Conservation (phyloP, 2,329 filamentous ascomycete species). For the Pseudogymnoascus sp. region DNA sequence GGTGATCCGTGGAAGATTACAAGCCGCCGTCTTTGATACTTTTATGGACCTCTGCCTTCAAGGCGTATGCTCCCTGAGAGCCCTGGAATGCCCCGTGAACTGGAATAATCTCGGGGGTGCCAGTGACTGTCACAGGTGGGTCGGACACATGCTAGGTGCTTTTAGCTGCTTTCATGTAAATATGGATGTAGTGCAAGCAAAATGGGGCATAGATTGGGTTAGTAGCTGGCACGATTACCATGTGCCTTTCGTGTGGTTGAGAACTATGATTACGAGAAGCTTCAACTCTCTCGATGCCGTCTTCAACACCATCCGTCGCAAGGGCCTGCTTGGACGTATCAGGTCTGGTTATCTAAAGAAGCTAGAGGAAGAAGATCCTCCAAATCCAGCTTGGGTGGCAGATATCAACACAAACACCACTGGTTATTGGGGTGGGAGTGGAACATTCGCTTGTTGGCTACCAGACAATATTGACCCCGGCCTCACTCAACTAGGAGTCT, state of each 20-base stretch:
- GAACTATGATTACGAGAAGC: too few species aligned
- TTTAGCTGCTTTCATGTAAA: neutral
- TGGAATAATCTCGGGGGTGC: neutral
- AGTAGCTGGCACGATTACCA: too few species aligned
- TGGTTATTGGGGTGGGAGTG: neutral
- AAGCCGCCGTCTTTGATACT: neutral
- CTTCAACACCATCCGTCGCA: neutral
- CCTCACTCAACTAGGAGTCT: neutral
- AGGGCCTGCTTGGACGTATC: neutral
- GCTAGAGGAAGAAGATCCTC: neutral
- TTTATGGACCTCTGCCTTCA: neutral
- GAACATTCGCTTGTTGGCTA: neutral
- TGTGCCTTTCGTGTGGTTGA: too few species aligned
- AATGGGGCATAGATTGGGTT: neutral
- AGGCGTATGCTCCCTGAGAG: neutral
- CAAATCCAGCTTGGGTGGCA: neutral
- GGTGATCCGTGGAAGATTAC: neutral
- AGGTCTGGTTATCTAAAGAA: too few species aligned
- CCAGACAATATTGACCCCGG: neutral
- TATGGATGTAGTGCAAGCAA: neutral
- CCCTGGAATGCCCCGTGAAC: neutral
- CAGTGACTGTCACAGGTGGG: neutral
- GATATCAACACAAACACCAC: neutral
- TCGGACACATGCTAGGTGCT: neutral
- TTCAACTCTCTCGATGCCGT: neutral